phyloP scores from a whole-genome alignment of 495 filamentous ascomycete species.

The Trichoderma orchidacearum region DNA sequence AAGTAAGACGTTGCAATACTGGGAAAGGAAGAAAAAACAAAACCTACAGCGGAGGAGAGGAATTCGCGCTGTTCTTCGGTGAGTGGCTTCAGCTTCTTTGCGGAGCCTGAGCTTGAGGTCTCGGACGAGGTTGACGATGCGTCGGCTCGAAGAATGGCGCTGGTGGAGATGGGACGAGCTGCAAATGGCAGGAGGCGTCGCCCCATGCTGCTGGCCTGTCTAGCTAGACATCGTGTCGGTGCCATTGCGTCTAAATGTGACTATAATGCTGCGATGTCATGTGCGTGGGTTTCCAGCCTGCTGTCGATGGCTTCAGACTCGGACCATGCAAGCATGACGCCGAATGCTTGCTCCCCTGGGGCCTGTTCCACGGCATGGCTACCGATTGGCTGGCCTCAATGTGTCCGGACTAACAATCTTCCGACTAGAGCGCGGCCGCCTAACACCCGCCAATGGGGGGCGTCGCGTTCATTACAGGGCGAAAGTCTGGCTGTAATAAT shows the following conservation, averaged over 20 bases:
- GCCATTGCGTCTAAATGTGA: background rate
- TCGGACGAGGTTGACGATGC: background rate
- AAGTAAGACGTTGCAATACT: background rate
- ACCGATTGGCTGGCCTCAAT: background rate
- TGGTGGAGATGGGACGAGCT: background rate
- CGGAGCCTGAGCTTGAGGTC: background rate
- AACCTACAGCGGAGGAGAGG: constrained; percentile 58
- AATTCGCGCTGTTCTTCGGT: constrained; percentile 57
- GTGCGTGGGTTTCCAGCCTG: too few species aligned
- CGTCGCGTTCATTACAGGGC: background rate
- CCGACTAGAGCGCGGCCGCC: background rate
- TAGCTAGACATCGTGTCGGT: background rate
- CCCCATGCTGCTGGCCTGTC: background rate
- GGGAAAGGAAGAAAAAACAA: constrained; percentile 7
- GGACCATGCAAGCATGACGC: background rate
- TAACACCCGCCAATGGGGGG: background rate
- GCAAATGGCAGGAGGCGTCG: background rate
- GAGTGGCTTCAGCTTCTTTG: constrained; percentile 45
- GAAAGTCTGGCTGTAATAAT: background rate
- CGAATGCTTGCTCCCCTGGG: background rate
- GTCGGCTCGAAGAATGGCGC: background rate
- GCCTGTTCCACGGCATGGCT: background rate
- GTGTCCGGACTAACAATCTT: background rate
- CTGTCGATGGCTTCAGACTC: too few species aligned
- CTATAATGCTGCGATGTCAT: background rate